These are phyloP conservation scores for Pleurostoma richardsiae DNA, from an alignment of 2,329 filamentous ascomycete species.

Conservation along the genomic window DNA sequence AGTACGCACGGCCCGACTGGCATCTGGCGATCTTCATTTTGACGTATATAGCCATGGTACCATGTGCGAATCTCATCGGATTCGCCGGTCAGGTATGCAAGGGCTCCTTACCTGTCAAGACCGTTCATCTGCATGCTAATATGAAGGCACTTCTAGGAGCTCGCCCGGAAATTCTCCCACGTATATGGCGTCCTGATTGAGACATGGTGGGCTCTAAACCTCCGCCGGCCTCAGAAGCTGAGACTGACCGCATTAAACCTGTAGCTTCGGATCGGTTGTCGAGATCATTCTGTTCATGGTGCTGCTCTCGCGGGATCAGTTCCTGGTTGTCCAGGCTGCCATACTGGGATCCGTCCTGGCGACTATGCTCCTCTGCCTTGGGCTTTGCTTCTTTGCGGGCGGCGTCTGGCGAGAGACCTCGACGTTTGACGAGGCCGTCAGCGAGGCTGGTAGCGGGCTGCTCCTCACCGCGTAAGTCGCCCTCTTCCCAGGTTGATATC, in stretches of 20 bases:
- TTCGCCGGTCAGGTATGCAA: constrained; percentile 55
- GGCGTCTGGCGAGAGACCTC: constrained; percentile 65
- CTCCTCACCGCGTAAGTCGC: constrained; percentile 68
- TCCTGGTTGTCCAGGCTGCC: constrained; percentile 75
- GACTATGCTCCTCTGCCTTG: constrained; percentile 75
- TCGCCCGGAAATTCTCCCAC: constrained; percentile 71
- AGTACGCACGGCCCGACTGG: constrained; percentile 30
- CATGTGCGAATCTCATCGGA: constrained; percentile 69
- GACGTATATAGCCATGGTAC: constrained; percentile 73
- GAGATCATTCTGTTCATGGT: constrained; percentile 83
- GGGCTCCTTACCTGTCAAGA: too few relatives aligned
- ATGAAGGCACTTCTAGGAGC: constrained; percentile 29
- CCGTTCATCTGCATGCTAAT: too few relatives aligned
- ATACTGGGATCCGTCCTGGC: constrained; percentile 80
- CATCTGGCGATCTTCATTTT: constrained; percentile 64
- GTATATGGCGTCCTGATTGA: constrained; percentile 61
- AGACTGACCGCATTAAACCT: too few relatives aligned
- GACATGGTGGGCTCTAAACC: constrained; percentile 27
- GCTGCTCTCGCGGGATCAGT: constrained; percentile 48
- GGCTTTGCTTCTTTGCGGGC: constrained; percentile 73
- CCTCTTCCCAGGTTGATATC: not conserved
- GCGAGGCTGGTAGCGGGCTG: constrained; percentile 73
- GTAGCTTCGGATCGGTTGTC: constrained; percentile 63
- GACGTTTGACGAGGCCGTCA: constrained; percentile 68
- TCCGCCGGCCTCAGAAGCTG: too few relatives aligned